Evolutionary conservation across 495 filamentous ascomycete species (phyloP).

Genomic region (Aspergillus hancockii): DNA sequence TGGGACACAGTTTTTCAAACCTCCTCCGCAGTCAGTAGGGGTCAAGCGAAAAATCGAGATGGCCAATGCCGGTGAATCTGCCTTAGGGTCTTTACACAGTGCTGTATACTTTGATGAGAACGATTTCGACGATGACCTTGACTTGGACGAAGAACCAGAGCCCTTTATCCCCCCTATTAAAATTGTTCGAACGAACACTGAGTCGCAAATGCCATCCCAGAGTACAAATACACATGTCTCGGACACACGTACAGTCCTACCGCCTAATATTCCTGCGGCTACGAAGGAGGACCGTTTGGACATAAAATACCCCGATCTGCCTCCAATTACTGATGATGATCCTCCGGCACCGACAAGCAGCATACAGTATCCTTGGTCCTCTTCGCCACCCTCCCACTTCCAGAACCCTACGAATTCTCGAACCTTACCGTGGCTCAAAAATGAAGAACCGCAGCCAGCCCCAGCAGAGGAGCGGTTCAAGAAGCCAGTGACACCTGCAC

Average conservation of each 20-base stretch:
- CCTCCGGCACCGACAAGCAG: slow-evolving; percentile 47
- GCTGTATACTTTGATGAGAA: slow-evolving; percentile 56
- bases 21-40: slow-evolving; percentile 31
- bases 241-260: slow-evolving; percentile 10
- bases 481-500: slow-evolving; percentile 38
- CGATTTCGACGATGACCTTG: slow-evolving; percentile 56
- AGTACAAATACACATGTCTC: slow-evolving; percentile 3
- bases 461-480: slow-evolving; percentile 30
- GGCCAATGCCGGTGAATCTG: slow-evolving; percentile 31
- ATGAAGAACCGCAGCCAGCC: slow-evolving; percentile 17
- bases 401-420: slow-evolving; percentile 51
- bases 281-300: slow-evolving; percentile 22
- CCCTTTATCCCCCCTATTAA: slow-evolving; percentile 28
- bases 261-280: slow-evolving; percentile 4
- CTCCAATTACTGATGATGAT: slow-evolving; percentile 36
- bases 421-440: slow-evolving; percentile 55
- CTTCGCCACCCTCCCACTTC: slow-evolving; percentile 56
- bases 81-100: slow-evolving; percentile 44
- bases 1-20: slow-evolving; percentile 22
- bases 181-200: slow-evolving; percentile 20
- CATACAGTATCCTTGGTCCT: slow-evolving; percentile 61
- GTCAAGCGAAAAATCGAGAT: slow-evolving; percentile 49
- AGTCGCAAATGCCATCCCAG: slow-evolving; percentile 5
- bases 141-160: slow-evolving; percentile 45
- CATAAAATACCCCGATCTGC: slow-evolving; percentile 44